phyloP scores from a whole-genome alignment of 805 yeast genomes.

The Candida chauliodis region DNA sequence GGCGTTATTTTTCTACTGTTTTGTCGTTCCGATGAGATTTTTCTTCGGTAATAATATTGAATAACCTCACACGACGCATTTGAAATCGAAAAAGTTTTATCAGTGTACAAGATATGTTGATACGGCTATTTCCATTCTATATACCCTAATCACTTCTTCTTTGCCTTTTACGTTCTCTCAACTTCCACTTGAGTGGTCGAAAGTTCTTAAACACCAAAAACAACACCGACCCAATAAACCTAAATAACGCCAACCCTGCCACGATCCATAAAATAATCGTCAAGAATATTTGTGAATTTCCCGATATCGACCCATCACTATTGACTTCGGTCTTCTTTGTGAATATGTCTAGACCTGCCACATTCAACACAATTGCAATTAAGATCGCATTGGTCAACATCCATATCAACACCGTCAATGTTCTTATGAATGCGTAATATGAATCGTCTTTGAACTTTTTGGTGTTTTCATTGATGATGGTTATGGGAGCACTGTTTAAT shows the following conservation, averaged over 20 bases:
- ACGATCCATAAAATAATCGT: constrained; percentile 90
- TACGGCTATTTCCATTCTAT: not conserved
- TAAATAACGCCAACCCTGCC: constrained; percentile 80
- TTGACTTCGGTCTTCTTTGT: constrained; percentile 28
- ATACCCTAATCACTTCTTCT: constrained; percentile 1
- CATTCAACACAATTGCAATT: constrained; percentile 76
- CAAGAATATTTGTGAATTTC: constrained; percentile 63
- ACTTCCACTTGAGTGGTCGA: constrained; percentile 40
- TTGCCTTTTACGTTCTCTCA: constrained; percentile 18
- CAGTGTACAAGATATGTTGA: too few relatives aligned
- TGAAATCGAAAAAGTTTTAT: too few relatives aligned
- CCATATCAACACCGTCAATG: constrained; percentile 88
- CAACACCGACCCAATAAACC: constrained; percentile 70
- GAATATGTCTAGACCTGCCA: constrained; percentile 66
- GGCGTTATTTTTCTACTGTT: too few relatives aligned
- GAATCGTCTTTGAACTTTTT: constrained; percentile 43
- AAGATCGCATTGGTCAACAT: constrained; percentile 79
- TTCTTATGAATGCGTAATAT: constrained; percentile 87
- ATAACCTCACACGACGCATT: too few relatives aligned
- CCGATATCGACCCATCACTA: constrained; percentile 25
- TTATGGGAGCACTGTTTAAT: constrained; percentile 37
- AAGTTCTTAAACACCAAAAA: constrained; percentile 45
- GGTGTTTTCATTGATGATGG: constrained; percentile 16
- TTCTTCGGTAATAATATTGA: too few relatives aligned
- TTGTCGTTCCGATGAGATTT: too few relatives aligned